phyloP scores from a whole-genome alignment of 768 basidiomycete species.

The Fomitopsis pulvina region DNA sequence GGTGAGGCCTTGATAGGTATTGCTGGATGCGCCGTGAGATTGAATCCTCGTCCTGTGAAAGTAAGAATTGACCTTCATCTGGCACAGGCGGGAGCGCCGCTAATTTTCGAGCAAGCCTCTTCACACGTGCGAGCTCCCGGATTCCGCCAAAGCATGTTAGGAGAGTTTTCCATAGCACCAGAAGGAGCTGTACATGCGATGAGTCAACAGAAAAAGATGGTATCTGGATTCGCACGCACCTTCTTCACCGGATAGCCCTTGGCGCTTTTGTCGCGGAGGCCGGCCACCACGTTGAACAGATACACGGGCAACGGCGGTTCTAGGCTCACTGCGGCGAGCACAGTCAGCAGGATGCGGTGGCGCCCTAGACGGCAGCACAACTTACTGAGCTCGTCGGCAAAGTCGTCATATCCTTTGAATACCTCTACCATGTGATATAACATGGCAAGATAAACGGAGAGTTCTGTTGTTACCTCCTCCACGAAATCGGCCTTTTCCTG shows the following conservation, averaged over 20 bases:
- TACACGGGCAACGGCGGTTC: constrained; percentile 93
- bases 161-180: constrained; percentile 92
- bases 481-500: constrained; percentile 72
- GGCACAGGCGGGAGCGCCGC: constrained; percentile 59
- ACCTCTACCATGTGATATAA: constrained; percentile 93
- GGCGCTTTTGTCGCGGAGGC: constrained; percentile 86
- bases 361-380: constrained; percentile 10
- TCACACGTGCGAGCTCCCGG: constrained; percentile 77
- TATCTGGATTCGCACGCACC: constrained; percentile 33
- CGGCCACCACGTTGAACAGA: constrained; percentile 85
- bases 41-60: constrained; percentile 1
- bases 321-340: constrained; percentile 68
- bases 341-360: constrained; percentile 7
- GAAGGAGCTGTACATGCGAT: constrained; percentile 55
- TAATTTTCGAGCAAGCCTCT: constrained; percentile 80
- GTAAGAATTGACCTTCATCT: constrained; percentile 34
- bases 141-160: constrained; percentile 91
- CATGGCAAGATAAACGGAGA: constrained; percentile 92
- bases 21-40: constrained; percentile 24
- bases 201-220: constrained; percentile 1
- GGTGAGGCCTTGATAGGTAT: constrained; percentile 85
- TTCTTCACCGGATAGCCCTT: constrained; percentile 98
- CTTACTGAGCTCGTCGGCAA: constrained; percentile 96
- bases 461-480: constrained; percentile 88
- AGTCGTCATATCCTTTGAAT: constrained; percentile 89